Evolutionary conservation across 495 filamentous ascomycete species (phyloP).

Genomic region (Neurospora pannonica): DNA sequence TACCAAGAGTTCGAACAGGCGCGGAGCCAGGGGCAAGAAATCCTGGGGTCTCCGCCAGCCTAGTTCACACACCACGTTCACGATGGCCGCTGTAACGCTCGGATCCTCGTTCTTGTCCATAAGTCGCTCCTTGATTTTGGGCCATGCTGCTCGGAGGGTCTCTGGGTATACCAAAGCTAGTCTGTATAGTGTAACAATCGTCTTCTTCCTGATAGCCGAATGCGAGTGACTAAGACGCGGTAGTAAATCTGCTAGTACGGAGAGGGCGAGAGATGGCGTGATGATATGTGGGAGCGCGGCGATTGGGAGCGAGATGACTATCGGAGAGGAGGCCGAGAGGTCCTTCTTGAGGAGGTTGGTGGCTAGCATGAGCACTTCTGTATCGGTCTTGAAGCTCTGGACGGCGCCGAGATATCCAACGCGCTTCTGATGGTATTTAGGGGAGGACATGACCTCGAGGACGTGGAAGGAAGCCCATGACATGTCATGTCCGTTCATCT

Average conservation of each 20-base stretch:
- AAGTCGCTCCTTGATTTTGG: conserved; percentile 86
- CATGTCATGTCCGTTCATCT: conserved; percentile 99
- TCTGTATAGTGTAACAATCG: conserved; percentile 84
- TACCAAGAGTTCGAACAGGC: conserved; percentile 87
- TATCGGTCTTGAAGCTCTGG: conserved; percentile 91
- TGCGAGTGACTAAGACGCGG: conserved; percentile 80
- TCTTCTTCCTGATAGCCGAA: conserved; percentile 82
- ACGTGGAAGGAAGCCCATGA: conserved; percentile 98
- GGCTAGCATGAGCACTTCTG: conserved; percentile 94
- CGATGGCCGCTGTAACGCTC: conserved; percentile 88
- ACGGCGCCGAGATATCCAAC: conserved; percentile 94
- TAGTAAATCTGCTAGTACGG: conserved; percentile 73
- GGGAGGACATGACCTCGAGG: conserved; percentile 93
- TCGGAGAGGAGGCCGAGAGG: conserved; percentile 61
- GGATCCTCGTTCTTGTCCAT: conserved; percentile 85
- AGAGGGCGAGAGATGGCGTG: conserved; percentile 81
- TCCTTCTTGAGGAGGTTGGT: conserved; percentile 99
- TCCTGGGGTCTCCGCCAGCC: conserved; percentile 90
- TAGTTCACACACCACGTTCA: conserved; percentile 94
- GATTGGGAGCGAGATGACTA: conserved; percentile 75
- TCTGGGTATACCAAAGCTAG: conserved; percentile 91
- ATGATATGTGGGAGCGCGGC: conserved; percentile 84
- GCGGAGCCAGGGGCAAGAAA: conserved; percentile 83
- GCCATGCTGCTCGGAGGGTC: conserved; percentile 85
- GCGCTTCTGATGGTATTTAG: conserved; percentile 88